Evolutionary conservation across 345 rosid genomes (phyloP).

Genomic region (Gossypium sturtianum): DNA sequence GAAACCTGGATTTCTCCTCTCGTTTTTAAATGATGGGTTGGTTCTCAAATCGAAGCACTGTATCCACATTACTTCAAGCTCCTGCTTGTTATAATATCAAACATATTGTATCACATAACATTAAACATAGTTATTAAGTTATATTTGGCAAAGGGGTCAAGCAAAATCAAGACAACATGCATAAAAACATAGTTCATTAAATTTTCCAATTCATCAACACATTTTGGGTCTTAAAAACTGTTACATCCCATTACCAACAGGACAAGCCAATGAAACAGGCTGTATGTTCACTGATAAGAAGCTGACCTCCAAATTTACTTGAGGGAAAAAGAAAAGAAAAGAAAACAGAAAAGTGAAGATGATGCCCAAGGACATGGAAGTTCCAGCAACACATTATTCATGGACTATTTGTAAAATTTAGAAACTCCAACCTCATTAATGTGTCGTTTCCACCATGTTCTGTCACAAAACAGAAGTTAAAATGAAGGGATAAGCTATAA

Average conservation of each 20-base stretch:
- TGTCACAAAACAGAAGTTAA: constrained; percentile 14
- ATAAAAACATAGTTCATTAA: constrained; percentile 5
- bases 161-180: not conserved
- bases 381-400: not conserved
- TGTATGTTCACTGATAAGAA: not conserved
- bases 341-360: not conserved
- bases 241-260: not conserved
- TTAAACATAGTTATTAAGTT: not conserved
- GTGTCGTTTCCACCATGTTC: not conserved
- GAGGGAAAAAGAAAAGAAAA: not conserved
- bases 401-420: not conserved
- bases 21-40: too few species aligned
- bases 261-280: not conserved
- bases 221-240: not conserved
- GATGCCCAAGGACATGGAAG: not conserved
- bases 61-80: not conserved
- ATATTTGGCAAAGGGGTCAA: not conserved
- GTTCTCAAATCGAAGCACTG: too few species aligned
- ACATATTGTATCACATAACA: not conserved
- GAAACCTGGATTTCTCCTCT: too few species aligned
- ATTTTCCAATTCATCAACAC: not conserved
- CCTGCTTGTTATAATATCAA: not conserved
- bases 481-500: constrained; percentile 4
- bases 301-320: not conserved
- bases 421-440: not conserved